Evolutionary conservation across 305 asterid species (phyloP), one percentile per base, ranked within the genome.

Genomic region (Rubia tinctorum): DNA sequence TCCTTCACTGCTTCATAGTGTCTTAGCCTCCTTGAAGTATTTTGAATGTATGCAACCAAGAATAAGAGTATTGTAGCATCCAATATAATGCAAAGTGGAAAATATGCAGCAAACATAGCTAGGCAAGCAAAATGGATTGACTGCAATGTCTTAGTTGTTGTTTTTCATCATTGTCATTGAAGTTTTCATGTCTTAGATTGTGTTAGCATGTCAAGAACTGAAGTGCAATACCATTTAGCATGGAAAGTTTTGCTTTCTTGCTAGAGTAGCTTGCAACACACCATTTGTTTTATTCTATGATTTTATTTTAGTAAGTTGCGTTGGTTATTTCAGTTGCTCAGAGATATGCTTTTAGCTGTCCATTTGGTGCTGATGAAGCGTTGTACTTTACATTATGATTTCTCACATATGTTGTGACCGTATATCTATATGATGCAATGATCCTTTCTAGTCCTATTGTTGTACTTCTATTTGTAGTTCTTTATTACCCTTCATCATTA

Each of bases 261-360:
- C 37, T 49, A 61, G 51, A 10, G 14, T 45, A 47, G 7, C 18
- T 37, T 37, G 40, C 7, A 37, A 37, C 40, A 37, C 40, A 37
- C 40, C 40, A 37, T 37, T 47, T 63, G 11, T 17, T 44, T 73
- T 15, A 23, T n/a, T 20, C 6, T 10, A 25, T 43, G n/a, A 66
- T n/a, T 53, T 53, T 0, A 53, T 53, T 53, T 53, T 53, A 2
- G 9, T 5, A 53, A 17, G 20, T 53, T 7, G 0, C 4, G 18
- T 73, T 43, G 4, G 2, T 69, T 74, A 44, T 79, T 69, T 47
- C 80, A 85, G 89, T 81, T 85, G 58, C 79, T 85, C 76, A 87
- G 86, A 39, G 89, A 85, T 80, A 83, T 85, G 59, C 34, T 30
- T 30, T 30, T 17, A 25, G 1, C 10, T 18, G 11, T 17, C 30